phyloP scores from a whole-genome alignment of 352 stramenopile genomes.

The Blastocystis sp. region DNA sequence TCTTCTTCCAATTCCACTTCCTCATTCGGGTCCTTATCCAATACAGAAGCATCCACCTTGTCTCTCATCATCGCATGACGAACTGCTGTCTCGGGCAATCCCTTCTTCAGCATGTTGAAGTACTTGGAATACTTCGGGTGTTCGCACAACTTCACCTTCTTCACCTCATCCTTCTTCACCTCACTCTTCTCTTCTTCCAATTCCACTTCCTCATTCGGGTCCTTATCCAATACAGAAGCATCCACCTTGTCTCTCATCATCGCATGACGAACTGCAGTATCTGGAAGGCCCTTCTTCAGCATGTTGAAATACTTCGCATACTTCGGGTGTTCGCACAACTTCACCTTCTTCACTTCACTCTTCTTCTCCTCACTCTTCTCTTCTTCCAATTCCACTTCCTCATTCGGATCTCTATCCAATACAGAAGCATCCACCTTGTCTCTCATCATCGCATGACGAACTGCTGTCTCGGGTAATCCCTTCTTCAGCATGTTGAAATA shows the following conservation, averaged over 20 bases:
- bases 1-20: constrained; percentile 43
- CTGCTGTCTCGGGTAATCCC: constrained; percentile 39
- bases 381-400: constrained; percentile 49
- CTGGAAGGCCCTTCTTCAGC: constrained; percentile 36
- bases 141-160: constrained; percentile 32
- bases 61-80: constrained; percentile 5
- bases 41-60: background rate
- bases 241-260: constrained; percentile 42
- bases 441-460: constrained; percentile 46
- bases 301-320: constrained; percentile 66
- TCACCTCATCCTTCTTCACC: background rate
- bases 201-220: constrained; percentile 41
- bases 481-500: constrained; percentile 65
- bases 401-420: constrained; percentile 47
- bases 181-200: background rate
- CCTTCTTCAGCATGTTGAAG: constrained; percentile 57
- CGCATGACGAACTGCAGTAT: constrained; percentile 31
- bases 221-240: constrained; percentile 8
- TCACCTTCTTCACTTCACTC: constrained; percentile 17
- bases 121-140: constrained; percentile 62
- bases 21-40: constrained; percentile 62
- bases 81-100: constrained; percentile 45
- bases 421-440: constrained; percentile 42
- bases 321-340: constrained; percentile 29
- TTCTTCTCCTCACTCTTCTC: background rate